Conservation (phyloP, 257 asterid genomes). For the Nicotiana noctiflora region DNA sequence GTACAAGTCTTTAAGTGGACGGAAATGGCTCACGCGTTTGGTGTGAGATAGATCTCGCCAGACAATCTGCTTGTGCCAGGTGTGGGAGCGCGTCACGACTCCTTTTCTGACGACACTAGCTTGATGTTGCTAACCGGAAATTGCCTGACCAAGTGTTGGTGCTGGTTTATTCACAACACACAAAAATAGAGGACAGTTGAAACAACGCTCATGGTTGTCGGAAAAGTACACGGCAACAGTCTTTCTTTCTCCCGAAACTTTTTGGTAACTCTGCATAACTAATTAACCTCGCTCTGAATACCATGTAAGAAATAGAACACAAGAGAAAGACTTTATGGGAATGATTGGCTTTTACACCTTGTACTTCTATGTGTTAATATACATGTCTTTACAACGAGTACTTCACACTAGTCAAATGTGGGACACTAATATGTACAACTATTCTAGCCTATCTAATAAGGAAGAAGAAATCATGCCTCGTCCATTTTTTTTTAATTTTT, state of each 20-base stretch:
- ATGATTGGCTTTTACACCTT: neutral
- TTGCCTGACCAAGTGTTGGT: neutral
- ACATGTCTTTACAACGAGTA: neutral
- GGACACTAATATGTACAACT: neutral
- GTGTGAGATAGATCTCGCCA: neutral
- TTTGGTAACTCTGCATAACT: neutral
- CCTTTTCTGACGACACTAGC: neutral
- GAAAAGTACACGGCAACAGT: neutral
- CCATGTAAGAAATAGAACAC: neutral
- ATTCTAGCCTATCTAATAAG: neutral
- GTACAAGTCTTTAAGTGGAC: neutral
- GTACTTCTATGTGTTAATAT: neutral
- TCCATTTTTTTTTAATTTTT: too few species aligned
- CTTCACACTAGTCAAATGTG: neutral
- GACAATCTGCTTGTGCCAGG: neutral
- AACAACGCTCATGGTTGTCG: neutral
- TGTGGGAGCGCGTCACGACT: neutral
- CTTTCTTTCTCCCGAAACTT: neutral
- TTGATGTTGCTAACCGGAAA: neutral
- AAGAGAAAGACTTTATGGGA: neutral
- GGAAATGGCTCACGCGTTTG: neutral
- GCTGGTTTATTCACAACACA: neutral
- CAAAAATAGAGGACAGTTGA: neutral
- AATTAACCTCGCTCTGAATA: neutral
- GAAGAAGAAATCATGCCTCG: too few species aligned